These are phyloP conservation scores for Venturia aucupariae DNA, from an alignment of 2,329 filamentous ascomycete species.

Conservation along the genomic window DNA sequence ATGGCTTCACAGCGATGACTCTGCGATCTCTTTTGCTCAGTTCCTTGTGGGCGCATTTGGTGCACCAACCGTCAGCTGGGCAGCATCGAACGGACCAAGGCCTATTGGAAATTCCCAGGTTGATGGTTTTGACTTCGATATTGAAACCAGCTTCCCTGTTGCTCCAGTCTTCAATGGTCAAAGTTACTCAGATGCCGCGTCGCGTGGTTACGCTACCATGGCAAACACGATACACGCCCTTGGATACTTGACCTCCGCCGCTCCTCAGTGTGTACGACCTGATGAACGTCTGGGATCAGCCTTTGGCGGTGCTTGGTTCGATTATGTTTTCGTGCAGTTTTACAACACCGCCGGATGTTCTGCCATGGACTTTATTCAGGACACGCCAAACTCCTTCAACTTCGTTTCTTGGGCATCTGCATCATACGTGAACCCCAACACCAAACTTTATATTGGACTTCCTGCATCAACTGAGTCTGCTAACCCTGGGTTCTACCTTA, in stretches of 20 bases:
- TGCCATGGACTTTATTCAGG: conserved; percentile 33
- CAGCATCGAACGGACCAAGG: conserved; percentile 29
- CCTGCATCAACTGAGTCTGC: conserved; percentile 18
- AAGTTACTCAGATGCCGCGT: conserved; percentile 25
- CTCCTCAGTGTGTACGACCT: conserved; percentile 44
- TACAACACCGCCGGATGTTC: conserved; percentile 46
- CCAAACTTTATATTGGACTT: conserved; percentile 42
- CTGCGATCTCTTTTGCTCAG: conserved; percentile 39
- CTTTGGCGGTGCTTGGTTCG: conserved; percentile 37
- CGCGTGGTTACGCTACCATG: conserved; percentile 35
- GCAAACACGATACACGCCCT: conserved; percentile 15
- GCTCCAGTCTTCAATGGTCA: conserved; percentile 11
- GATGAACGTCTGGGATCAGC: conserved; percentile 39
- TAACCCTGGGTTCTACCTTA: conserved; percentile 36
- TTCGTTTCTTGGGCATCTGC: conserved; percentile 24
- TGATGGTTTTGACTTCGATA: conserved; percentile 47
- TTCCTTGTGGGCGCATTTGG: conserved; percentile 44
- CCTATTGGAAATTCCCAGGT: conserved; percentile 38
- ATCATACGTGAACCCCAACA: conserved; percentile 1
- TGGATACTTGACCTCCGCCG: conserved; percentile 42
- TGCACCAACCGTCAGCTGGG: conserved; percentile 27
- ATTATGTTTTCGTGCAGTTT: conserved; percentile 48
- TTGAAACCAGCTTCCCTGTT: conserved; percentile 23
- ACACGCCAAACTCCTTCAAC: conserved; percentile 23
- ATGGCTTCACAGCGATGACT: conserved; percentile 30